Percentiles rank a stretch among this genome's conserved stretches.
Evolutionary conservation across 345 rosid genomes (phyloP).

Genomic region (Arabis alpina): DNA sequence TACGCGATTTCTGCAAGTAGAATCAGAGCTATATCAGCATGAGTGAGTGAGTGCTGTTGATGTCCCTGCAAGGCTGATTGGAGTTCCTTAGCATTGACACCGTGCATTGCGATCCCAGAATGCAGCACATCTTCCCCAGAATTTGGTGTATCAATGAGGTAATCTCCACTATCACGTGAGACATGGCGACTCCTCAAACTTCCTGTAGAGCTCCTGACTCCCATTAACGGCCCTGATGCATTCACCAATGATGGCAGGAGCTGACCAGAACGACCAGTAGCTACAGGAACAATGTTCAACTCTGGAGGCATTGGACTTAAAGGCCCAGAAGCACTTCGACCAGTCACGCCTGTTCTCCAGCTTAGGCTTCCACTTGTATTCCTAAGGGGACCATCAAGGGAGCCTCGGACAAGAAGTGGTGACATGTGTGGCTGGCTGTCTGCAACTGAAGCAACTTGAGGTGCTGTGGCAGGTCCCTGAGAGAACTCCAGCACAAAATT

Average conservation of each 20-base stretch:
- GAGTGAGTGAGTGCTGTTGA: slow-evolving; percentile 96
- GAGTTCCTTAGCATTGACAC: slow-evolving; percentile 93
- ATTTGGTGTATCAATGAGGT: slow-evolving; percentile 91
- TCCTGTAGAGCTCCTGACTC: slow-evolving; percentile 95
- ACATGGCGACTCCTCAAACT: slow-evolving; percentile 92
- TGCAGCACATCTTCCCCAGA: slow-evolving; percentile 89
- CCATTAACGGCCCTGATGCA: slow-evolving; percentile 97
- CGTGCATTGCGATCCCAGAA: slow-evolving; percentile 72
- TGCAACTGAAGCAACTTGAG: slow-evolving; percentile 65
- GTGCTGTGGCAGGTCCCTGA: slow-evolving; percentile 82
- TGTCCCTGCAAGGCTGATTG: slow-evolving; percentile 98
- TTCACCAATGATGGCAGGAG: slow-evolving; percentile 86
- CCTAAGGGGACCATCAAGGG: slow-evolving; percentile 94
- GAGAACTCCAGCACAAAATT: slow-evolving; percentile 90
- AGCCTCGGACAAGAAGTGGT: slow-evolving; percentile 92
- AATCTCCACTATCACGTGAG: slow-evolving; percentile 97
- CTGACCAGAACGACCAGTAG: slow-evolving; percentile 91
- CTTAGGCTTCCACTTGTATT: slow-evolving; percentile 92
- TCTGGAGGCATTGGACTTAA: slow-evolving; percentile 95
- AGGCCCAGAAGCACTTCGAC: slow-evolving; percentile 91
- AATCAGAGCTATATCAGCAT: slow-evolving; percentile 97
- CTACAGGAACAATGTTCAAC: slow-evolving; percentile 73
- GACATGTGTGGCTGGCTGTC: slow-evolving; percentile 97
- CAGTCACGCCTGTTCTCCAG: slow-evolving; percentile 93
- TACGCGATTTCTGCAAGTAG: slow-evolving; percentile 97